Evolutionary conservation across 306 rosid genomes (phyloP), one percentile per base, ranked within the genome.

Genomic region (Pyrus pyrifolia): DNA sequence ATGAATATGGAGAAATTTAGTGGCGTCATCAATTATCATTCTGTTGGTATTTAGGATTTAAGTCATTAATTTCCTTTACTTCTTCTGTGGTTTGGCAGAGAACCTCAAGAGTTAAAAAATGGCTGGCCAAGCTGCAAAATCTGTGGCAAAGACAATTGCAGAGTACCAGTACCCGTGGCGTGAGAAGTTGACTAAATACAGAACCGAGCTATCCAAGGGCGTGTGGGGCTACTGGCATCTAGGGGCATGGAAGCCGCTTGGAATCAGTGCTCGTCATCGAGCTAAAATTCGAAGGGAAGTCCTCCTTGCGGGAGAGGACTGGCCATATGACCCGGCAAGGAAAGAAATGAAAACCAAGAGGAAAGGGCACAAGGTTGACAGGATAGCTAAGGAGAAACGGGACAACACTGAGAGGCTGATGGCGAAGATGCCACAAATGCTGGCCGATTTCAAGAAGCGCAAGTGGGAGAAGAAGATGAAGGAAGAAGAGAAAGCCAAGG

Each of bases 381-480:
- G 93, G 84, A 85, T 93, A 59, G 82, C 97, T 0, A 92, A 93
- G 0, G 96, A 91, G 72, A 93, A 93, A 69, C 88, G 97, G 42
- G 96, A 79, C 30, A 91, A 93, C 80, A 91, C 98, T 2, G 93
- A 87, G 3, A 86, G 81, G 82, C 72, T 93, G 86, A 93, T 91
- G 97, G 92, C 86, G 73, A 90, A 91, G 89, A 89, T 93, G 97
- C 97, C 93, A 0, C 84, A 86, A 4, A 88, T 91, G 97, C 82
- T 93, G 81, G 83, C 85, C 53, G 88, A 86, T 31, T 85, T 80
- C 88, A 93, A 91, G 92, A 93, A 89, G 88, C 96, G 91, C 70
- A 82, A 64, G 82, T 89, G 98, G 98, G 92, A 82, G 85, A 91
- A 91, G 90, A 91, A 88, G 96, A 93, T 93, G 97, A 91, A 93